Conservation (phyloP, 2,329 filamentous ascomycete genomes). For the Ilyonectria robusta region DNA sequence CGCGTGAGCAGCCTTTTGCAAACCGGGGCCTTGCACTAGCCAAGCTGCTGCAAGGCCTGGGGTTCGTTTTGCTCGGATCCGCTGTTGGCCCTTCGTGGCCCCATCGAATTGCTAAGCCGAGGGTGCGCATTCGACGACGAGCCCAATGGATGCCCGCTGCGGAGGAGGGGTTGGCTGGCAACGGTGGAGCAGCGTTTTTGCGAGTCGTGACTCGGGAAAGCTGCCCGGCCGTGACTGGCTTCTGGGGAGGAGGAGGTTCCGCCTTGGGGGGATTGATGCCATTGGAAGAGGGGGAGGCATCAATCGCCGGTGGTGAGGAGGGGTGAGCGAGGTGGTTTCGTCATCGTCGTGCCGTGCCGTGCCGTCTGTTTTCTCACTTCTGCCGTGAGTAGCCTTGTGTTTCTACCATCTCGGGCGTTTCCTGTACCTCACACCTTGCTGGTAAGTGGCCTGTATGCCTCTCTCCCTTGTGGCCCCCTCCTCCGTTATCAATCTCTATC, state of each 20-base stretch:
- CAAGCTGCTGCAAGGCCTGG: constrained; percentile 9
- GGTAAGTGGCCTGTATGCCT: background rate
- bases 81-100: constrained; percentile 6
- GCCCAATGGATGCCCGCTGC: constrained; percentile 29
- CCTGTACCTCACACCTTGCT: background rate
- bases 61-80: background rate
- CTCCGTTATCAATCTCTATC: background rate
- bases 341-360: background rate
- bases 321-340: constrained; percentile 1
- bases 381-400: background rate
- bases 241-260: background rate
- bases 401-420: background rate
- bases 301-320: background rate
- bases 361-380: background rate
- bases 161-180: background rate
- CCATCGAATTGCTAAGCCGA: constrained; percentile 45
- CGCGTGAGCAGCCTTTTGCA: no score
- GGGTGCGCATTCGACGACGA: constrained; percentile 42
- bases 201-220: background rate
- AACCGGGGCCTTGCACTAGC: no score
- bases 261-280: constrained; percentile 3
- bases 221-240: background rate
- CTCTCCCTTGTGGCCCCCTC: background rate
- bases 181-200: constrained; percentile 17
- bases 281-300: background rate